These are phyloP conservation scores for Clarireedia homoeocarpa DNA, from an alignment of 2,329 filamentous ascomycete genomes.

Conservation along the genomic window DNA sequence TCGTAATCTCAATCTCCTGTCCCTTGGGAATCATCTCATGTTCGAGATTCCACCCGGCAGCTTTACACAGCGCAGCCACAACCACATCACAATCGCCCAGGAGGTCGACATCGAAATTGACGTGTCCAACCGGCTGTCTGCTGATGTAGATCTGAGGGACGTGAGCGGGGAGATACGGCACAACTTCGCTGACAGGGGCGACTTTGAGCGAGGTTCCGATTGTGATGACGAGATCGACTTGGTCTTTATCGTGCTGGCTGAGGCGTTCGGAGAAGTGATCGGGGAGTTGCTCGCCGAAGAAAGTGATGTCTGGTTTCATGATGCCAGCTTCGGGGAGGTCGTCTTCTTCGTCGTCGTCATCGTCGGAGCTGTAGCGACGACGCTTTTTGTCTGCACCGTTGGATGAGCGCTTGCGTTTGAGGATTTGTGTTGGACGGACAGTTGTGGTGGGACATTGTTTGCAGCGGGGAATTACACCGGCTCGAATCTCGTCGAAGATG, in stretches of 20 bases:
- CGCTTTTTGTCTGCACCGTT: conserved; percentile 42
- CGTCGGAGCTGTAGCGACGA: conserved; percentile 18
- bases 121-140: conserved; percentile 73
- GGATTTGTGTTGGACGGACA: conserved; percentile 42
- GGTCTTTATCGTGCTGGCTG: conserved; percentile 69
- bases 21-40: conserved; percentile 76
- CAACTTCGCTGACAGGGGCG: conserved; percentile 87
- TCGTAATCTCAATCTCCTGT: conserved; percentile 50
- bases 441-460: conserved; percentile 53
- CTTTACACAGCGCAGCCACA: conserved; percentile 75
- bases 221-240: conserved; percentile 84
- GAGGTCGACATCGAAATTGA: conserved; percentile 93
- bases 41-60: conserved; percentile 69
- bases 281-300: conserved; percentile 88
- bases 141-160: conserved; percentile 90
- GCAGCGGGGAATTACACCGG: conserved; percentile 70
- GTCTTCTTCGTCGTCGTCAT: conserved; percentile 43
- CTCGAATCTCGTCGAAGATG: conserved; percentile 73
- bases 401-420: conserved; percentile 47
- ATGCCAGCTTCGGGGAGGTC: conserved; percentile 64
- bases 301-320: conserved; percentile 97
- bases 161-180: conserved; percentile 66
- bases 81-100: conserved; percentile 93
- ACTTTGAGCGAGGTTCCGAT: conserved; percentile 97
- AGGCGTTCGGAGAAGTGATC: conserved; percentile 75